These are phyloP conservation scores for Penicillium digitatum DNA, from an alignment of 2,329 filamentous ascomycete genomes.

Conservation along the genomic window DNA sequence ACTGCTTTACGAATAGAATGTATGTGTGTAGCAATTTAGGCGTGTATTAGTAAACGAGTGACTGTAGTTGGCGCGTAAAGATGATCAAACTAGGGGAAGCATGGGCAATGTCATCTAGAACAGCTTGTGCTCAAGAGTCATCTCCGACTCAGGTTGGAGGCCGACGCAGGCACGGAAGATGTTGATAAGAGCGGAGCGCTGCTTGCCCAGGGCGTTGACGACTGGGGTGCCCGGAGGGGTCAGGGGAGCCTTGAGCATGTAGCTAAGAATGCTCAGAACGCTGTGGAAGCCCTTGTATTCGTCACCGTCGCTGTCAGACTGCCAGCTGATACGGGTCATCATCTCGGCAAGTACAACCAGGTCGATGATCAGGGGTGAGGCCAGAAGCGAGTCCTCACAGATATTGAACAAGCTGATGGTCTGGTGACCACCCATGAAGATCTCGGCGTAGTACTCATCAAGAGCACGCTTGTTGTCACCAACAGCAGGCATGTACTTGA, in stretches of 20 bases:
- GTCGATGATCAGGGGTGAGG: constrained; percentile 95
- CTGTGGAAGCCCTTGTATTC: constrained; percentile 94
- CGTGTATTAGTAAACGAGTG: constrained; percentile 24
- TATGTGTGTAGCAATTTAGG: constrained; percentile 1
- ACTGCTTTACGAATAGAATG: neutral
- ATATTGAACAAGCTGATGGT: constrained; percentile 98
- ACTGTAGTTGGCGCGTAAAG: constrained; percentile 23
- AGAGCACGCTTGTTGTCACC: constrained; percentile 98
- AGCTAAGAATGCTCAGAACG: constrained; percentile 93
- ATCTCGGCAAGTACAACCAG: constrained; percentile 89
- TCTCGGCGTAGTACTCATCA: constrained; percentile 98
- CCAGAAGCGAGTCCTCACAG: constrained; percentile 95
- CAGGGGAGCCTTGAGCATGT: constrained; percentile 95
- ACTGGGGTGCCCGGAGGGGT: constrained; percentile 93
- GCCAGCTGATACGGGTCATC: constrained; percentile 98
- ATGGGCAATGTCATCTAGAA: constrained; percentile 51
- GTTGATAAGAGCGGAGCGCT: constrained; percentile 90
- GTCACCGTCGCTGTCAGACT: constrained; percentile 55
- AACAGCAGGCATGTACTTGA: constrained; percentile 99
- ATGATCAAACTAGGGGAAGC: neutral
- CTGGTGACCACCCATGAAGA: constrained; percentile 98
- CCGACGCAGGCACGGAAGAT: constrained; percentile 98
- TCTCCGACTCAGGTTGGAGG: constrained; percentile 94
- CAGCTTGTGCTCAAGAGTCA: constrained; percentile 98
- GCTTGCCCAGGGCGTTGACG: constrained; percentile 92